phyloP scores from a whole-genome alignment of 225 moss, liverwort and hornwort species.

The Anthoceros angustus region DNA sequence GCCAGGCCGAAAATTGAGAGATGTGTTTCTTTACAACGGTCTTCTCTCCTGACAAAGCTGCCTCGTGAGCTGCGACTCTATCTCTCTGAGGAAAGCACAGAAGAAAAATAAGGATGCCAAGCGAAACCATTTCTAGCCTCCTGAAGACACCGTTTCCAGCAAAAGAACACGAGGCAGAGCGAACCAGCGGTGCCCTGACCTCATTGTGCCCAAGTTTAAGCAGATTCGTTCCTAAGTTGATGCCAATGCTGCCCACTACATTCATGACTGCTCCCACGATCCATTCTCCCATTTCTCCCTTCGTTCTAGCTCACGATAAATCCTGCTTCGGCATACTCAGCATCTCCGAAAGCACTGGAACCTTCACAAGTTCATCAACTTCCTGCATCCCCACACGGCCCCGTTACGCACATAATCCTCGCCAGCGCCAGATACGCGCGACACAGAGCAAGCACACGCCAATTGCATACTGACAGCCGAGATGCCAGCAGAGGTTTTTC shows the following conservation, averaged over 20 bases:
- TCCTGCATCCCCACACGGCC: too few relatives aligned
- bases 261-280: conserved; percentile 94
- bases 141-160: neutral
- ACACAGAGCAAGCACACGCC: too few relatives aligned
- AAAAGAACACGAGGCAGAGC: neutral
- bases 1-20: conserved; percentile 83
- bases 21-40: conserved; percentile 49
- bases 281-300: conserved; percentile 85
- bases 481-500: too few relatives aligned
- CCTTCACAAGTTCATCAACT: neutral
- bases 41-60: conserved; percentile 54
- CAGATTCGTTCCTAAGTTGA: conserved; percentile 97
- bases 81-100: conserved; percentile 47
- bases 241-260: conserved; percentile 84
- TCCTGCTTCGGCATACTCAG: neutral
- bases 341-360: neutral
- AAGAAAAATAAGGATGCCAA: neutral
- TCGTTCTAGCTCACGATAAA: neutral
- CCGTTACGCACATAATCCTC: too few relatives aligned
- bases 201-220: conserved; percentile 99
- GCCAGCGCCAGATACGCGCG: too few relatives aligned
- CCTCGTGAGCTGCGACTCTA: conserved; percentile 55
- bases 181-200: conserved; percentile 23
- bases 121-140: conserved; percentile 1
- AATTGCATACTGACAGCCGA: too few relatives aligned